Base-by-base conservation (phyloP, 495 filamentous ascomycete species). In the Apiosordaria backusii region DNA sequence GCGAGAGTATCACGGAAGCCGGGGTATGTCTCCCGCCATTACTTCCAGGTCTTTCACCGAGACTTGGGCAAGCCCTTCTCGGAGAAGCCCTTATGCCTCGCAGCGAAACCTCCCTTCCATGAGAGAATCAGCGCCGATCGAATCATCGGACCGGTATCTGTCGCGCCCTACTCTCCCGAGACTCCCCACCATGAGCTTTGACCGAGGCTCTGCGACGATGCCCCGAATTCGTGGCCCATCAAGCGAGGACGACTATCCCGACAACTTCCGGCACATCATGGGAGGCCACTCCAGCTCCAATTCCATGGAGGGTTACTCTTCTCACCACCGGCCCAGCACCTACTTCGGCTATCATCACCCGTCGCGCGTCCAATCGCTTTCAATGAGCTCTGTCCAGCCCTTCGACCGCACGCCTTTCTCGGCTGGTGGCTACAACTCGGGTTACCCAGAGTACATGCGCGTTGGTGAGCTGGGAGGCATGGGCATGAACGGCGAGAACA, bases 401-500 rank as follows among this genome's bases (percentile, higher is more conserved):
- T 71, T 71, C 59, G 78, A 81, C 24, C 71, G 75, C 13, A 71
- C 73, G 1, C 72, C 75, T 1, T 80, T 78, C 68, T 76, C 78
- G 1, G 57, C 75, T 16, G 71, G 61, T 19, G 53, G 68, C 18
- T 79, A 78, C 19, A 69, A 64, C 4, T 66, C 66, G 2, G 65
- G 71, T 35, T 75, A 73, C 27, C 73, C 69, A 10, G 72, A 76
- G 15, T 76, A 72, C 57, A 69, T 78, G 60, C 71, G 67, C 1
- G 61, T 70, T 18, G 67, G 67, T 24, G 76, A 76, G 1, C 62
- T 70, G 15, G 69, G 73, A 22, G 61, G 50, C 6, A 70, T 73
- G 58, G 71, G 61, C 26, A 61, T 65, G 70, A 76, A 74, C 23
- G 73, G 72, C 18, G 81, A 83, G n/a, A 73, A 77, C 27, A 91